Evolutionary conservation across 495 filamentous ascomycete genomes (phyloP).

Genomic region (Wilcoxina mikolae): DNA sequence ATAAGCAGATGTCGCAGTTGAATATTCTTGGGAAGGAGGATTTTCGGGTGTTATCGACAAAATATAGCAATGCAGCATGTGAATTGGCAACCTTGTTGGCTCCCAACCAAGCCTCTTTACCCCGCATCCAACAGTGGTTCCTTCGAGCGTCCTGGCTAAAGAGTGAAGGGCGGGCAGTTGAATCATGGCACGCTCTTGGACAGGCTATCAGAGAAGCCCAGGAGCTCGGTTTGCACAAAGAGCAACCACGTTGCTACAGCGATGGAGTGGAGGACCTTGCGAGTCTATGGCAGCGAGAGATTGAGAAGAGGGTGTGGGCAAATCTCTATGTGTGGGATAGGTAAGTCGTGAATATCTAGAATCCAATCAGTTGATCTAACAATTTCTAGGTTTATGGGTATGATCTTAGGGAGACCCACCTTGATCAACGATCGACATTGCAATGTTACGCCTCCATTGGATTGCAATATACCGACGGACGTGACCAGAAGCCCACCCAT

Average conservation of each 20-base stretch:
- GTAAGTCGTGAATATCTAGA: slow-evolving; percentile 26
- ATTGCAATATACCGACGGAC: slow-evolving; percentile 30
- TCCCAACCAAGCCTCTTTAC: slow-evolving; percentile 40
- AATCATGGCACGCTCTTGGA: slow-evolving; percentile 45
- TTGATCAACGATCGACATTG: slow-evolving; percentile 36
- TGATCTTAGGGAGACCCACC: slow-evolving; percentile 44
- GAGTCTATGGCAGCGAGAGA: slow-evolving; percentile 41
- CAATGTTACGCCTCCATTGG: slow-evolving; percentile 30
- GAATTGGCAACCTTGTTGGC: slow-evolving; percentile 40
- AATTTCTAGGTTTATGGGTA: slow-evolving; percentile 33
- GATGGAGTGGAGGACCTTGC: slow-evolving; percentile 18
- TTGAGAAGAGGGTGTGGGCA: slow-evolving; percentile 41
- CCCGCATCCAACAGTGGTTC: slow-evolving; percentile 44
- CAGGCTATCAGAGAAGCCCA: slow-evolving; percentile 46
- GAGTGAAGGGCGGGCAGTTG: slow-evolving; percentile 30
- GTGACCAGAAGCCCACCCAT: slow-evolving; percentile 27
- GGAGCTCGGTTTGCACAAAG: slow-evolving; percentile 46
- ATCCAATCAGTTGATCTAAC: slow-evolving; percentile 6
- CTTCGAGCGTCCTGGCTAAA: slow-evolving; percentile 32
- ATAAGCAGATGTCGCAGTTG: slow-evolving; percentile 37
- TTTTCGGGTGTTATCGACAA: slow-evolving; percentile 42
- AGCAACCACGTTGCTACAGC: slow-evolving; percentile 21
- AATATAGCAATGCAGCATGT: slow-evolving; percentile 44
- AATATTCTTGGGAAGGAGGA: slow-evolving; percentile 46
- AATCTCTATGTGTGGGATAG: slow-evolving; percentile 45